Evolutionary conservation across 306 rosid genomes (phyloP), one percentile per base, ranked within the genome.

Genomic region (Citrullus amarus): DNA sequence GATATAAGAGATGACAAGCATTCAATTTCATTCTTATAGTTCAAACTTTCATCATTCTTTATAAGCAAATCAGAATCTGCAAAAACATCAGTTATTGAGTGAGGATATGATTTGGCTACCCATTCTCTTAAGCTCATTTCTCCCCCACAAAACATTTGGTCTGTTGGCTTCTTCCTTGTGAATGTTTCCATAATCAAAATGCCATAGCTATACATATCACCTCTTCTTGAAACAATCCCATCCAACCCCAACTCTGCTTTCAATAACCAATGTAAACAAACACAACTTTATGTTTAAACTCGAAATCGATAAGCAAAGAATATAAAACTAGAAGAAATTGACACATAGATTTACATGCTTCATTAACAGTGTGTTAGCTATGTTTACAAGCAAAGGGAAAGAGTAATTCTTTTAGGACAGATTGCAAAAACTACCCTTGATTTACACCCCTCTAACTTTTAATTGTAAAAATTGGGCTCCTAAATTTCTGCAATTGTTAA

Each of bases 121-220:
- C 83, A 80, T 25, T 67, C 60, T 28, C 55, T 51, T 20, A 77
- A 32, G 48, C 41, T 79, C 50, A 79, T 55, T 38, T 66, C 78
- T 43, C 22, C 77, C 15, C 1, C 70, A 48, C 14, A 22, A 76
- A 88, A 80, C 79, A 80, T 82, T 34, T 84, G 81, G 76, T 86
- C 81, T 2, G 78, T 76, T 12, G 89, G 89, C 77, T 75, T 86
- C 76, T 83, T 86, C 41, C 76, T 82, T 60, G 88, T 86, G 43
- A 84, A 79, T 34, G 79, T 80, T 84, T 88, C 89, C 89, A 82
- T 82, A 4, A 86, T 7, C 59, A 88, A 6, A 65, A 86, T 39
- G 3, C 89, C 88, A 48, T 74, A 88, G 53, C 91, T 83, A 14
- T 85, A 85, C 0, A 78, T 84, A 78, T 88, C 89, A 54, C 86